phyloP scores from a whole-genome alignment of 2,329 filamentous ascomycete genomes.

The Phoma sp. region DNA sequence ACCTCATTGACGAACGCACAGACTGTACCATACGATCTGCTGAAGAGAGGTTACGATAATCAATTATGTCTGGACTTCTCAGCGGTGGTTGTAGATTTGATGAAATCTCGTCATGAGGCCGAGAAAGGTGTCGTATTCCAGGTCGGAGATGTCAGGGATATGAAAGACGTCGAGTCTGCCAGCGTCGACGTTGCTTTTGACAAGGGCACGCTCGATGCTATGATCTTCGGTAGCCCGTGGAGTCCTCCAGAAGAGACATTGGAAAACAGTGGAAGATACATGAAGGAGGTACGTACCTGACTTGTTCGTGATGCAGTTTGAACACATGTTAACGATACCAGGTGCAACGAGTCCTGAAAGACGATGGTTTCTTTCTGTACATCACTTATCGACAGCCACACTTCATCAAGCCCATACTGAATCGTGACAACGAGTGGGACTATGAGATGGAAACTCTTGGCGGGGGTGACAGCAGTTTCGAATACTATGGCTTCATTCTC shows the following conservation, averaged over 20 bases:
- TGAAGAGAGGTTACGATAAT: not conserved
- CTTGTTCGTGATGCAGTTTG: not conserved
- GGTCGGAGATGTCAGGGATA: slow-evolving; percentile 59
- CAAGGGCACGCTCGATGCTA: slow-evolving; percentile 62
- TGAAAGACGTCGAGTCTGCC: slow-evolving; percentile 49
- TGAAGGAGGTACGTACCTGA: slow-evolving; percentile 53
- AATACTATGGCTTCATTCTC: slow-evolving; percentile 16
- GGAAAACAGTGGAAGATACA: slow-evolving; percentile 56
- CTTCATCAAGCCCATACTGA: slow-evolving; percentile 39
- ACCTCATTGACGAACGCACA: not conserved
- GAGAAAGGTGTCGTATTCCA: slow-evolving; percentile 25
- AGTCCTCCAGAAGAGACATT: slow-evolving; percentile 57
- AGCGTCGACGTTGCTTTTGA: slow-evolving; percentile 64
- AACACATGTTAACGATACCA: slow-evolving; percentile 16
- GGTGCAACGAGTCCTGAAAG: slow-evolving; percentile 57
- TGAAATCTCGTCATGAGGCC: slow-evolving; percentile 52
- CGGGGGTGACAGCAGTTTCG: slow-evolving; percentile 16
- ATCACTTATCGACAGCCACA: slow-evolving; percentile 48
- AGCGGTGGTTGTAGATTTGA: slow-evolving; percentile 58
- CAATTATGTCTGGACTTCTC: slow-evolving; percentile 59
- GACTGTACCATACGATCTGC: slow-evolving; percentile 7
- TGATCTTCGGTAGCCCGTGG: slow-evolving; percentile 63
- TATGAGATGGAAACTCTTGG: slow-evolving; percentile 27
- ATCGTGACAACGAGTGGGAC: slow-evolving; percentile 29
- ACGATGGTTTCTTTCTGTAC: slow-evolving; percentile 58